phyloP scores from a whole-genome alignment of 345 rosid species.

The Acer negundo region DNA sequence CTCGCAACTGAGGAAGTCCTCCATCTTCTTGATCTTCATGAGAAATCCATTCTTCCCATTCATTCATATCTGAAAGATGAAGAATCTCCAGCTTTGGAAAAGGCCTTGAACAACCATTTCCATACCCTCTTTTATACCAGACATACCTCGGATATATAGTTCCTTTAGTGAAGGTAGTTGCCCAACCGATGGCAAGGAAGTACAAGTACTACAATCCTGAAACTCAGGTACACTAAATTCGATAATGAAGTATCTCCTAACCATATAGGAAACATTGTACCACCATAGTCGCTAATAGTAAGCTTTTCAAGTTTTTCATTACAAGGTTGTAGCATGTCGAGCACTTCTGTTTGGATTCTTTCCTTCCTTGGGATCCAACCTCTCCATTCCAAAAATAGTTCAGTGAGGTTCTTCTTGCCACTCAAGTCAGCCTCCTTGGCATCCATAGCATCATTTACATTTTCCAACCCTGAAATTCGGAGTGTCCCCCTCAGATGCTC shows the following conservation, averaged over 20 bases:
- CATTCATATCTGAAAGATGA: conserved; percentile 23
- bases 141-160: background rate
- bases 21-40: background rate
- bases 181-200: conserved; percentile 16
- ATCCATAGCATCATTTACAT: conserved; percentile 8
- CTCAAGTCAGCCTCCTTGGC: conserved; percentile 37
- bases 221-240: conserved; percentile 11
- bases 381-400: conserved; percentile 36
- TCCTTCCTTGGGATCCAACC: too few species aligned
- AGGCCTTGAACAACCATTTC: conserved; percentile 3
- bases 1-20: too few species aligned
- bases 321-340: too few species aligned
- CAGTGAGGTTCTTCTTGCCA: conserved; percentile 34
- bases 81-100: conserved; percentile 17
- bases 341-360: too few species aligned
- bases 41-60: conserved; percentile 38
- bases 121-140: conserved; percentile 5
- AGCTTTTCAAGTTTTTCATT: too few species aligned
- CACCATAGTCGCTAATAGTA: too few species aligned
- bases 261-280: conserved; percentile 9
- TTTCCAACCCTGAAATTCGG: conserved; percentile 5
- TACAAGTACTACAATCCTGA: conserved; percentile 7
- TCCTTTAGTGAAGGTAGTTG: conserved; percentile 10
- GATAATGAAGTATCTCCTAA: conserved; percentile 22
- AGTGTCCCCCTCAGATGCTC: background rate